Percentiles rank a stretch among this genome's conserved stretches.
Evolutionary conservation across 83 land plant species (phyloP).

Genomic region (Thuja plicata): DNA sequence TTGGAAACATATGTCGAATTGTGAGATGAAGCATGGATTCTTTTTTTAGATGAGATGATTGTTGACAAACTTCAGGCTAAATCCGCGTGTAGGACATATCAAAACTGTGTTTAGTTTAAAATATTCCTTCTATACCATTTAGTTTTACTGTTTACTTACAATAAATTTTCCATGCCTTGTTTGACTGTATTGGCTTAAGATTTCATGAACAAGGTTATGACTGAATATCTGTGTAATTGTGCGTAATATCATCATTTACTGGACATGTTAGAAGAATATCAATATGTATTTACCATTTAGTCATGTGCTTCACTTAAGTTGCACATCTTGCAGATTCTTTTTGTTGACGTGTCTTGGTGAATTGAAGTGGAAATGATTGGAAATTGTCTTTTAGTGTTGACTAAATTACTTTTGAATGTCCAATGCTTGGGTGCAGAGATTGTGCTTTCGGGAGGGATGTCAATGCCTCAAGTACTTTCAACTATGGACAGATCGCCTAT

Average conservation of each 20-base stretch:
- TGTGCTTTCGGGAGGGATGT: slow-evolving; percentile 86
- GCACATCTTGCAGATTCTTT: background rate
- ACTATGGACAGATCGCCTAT: slow-evolving; percentile 37
- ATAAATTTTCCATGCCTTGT: background rate
- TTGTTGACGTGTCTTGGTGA: background rate
- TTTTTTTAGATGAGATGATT: background rate
- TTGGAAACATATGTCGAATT: too few relatives aligned
- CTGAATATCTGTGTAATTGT: background rate
- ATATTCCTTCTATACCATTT: background rate
- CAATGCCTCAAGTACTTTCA: slow-evolving; percentile 77
- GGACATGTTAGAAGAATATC: background rate
- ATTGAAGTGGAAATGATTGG: background rate
- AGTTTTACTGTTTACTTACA: background rate
- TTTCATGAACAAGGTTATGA: background rate
- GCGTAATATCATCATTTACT: background rate
- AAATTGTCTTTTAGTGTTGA: background rate
- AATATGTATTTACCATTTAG: background rate
- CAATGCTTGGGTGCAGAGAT: slow-evolving; percentile 54
- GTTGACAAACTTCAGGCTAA: background rate
- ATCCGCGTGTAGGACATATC: background rate
- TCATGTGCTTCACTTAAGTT: background rate
- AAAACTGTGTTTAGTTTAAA: background rate
- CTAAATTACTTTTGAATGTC: background rate
- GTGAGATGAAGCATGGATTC: background rate
- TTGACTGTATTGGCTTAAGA: background rate